Percentiles rank a stretch among this genome's conserved stretches.
Conservation (phyloP, 2,329 filamentous ascomycete genomes). For the Bipolaris gigantea region DNA sequence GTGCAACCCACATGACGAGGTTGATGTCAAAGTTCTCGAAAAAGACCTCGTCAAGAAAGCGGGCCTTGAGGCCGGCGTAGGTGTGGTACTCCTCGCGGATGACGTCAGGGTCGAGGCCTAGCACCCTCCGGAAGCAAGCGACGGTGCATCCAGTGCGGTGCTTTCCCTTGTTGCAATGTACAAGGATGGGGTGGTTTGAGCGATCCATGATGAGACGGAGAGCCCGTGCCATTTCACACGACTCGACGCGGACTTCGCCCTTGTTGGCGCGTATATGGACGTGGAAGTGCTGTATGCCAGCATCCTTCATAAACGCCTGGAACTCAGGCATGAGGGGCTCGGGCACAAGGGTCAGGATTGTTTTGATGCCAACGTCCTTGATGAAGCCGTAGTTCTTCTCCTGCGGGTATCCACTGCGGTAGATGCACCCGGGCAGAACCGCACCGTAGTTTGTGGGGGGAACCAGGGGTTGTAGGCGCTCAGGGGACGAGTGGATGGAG, state of each 20-base stretch:
- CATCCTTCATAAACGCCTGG: slow-evolving; percentile 62
- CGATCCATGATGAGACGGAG: slow-evolving; percentile 71
- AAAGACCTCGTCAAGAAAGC: slow-evolving; percentile 51
- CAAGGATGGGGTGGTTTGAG: slow-evolving; percentile 75
- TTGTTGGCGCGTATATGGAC: slow-evolving; percentile 89
- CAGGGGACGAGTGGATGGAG: slow-evolving; percentile 24
- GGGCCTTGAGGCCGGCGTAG: slow-evolving; percentile 58
- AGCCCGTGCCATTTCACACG: slow-evolving; percentile 66
- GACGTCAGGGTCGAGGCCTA: slow-evolving; percentile 61
- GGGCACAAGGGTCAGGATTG: slow-evolving; percentile 67
- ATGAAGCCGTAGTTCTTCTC: slow-evolving; percentile 72
- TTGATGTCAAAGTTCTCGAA: slow-evolving; percentile 51
- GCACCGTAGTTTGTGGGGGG: slow-evolving; percentile 76
- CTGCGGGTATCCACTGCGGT: slow-evolving; percentile 79
- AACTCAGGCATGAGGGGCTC: slow-evolving; percentile 54
- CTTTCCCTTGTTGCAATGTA: slow-evolving; percentile 94
- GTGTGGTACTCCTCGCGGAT: slow-evolving; percentile 73
- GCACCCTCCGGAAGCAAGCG: slow-evolving; percentile 73
- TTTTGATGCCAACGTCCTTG: slow-evolving; percentile 69
- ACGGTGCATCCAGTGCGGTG: slow-evolving; percentile 91
- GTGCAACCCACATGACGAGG: slow-evolving; percentile 45
- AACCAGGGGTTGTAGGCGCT: slow-evolving; percentile 43
- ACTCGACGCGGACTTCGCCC: slow-evolving; percentile 55
- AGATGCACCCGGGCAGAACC: slow-evolving; percentile 72
- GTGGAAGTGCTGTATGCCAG: slow-evolving; percentile 71